Base-by-base conservation (phyloP, 305 asterid species). In the Plantago coronopus region DNA sequence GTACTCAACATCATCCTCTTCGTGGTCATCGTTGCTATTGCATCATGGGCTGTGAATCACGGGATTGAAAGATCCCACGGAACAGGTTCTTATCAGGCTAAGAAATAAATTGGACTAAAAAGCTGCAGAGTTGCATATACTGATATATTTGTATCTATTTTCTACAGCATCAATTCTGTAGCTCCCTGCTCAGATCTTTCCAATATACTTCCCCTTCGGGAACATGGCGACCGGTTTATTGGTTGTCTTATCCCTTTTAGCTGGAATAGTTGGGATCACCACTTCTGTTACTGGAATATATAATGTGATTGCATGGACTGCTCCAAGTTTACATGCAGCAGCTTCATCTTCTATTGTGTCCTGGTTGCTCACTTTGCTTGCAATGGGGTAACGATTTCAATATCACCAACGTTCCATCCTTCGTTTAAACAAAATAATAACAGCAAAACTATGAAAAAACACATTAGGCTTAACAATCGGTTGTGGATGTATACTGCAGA, bases 151-250 rank as follows among this genome's bases (percentile, higher is more conserved):
- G n/a, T n/a, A 23, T 23, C 17, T 14, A 48, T 15, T 42, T 10
- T 60, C 49, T 79, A 83, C 87, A 89, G 99, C 97, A 64, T 89
- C 97, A 20, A 58, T 44, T 34, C 68, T 89, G 70, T 44, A 78
- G 5, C 62, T 54, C 49, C 83, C 89, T 21, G 94, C 94, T 17
- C 69, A 57, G 51, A 73, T 93, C 18, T 93, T 93, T 57, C 97
- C 96, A 4, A 82, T 93, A 66, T 85, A 68, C 64, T 87, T 50
- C 46, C 99, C 99, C 9, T 75, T 89, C 59, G 97, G 99, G 31
- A 93, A 93, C 77, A 70, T 75, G 83, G 99, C 96, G 0, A 93
- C 96, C 20, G 96, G 97, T 54, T 81, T 85, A 65, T 74, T 89
- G 29, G 81, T 93, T 42, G 68, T 87, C n/a, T 76, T 81, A 20